phyloP scores from a whole-genome alignment of 495 filamentous ascomycete species.

The Penicillium ucsense region DNA sequence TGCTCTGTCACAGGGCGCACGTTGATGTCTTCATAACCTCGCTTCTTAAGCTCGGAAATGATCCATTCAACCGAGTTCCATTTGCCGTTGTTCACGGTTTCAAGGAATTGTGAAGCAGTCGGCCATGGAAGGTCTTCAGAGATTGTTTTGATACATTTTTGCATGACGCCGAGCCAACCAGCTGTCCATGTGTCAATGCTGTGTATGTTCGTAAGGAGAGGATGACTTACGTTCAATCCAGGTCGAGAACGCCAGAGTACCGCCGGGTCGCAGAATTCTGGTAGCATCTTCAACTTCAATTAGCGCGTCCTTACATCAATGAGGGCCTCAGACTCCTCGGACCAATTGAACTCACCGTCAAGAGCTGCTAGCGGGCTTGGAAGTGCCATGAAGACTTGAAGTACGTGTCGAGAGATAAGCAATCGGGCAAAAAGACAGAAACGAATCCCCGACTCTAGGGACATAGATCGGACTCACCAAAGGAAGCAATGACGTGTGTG shows the following conservation, averaged over 20 bases:
- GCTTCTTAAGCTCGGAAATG: slow-evolving; percentile 19
- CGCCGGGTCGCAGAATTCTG: slow-evolving; percentile 28
- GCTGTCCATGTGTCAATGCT: slow-evolving; percentile 13
- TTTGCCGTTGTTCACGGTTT: slow-evolving; percentile 11
- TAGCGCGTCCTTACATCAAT: too few species aligned
- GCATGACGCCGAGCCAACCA: slow-evolving; percentile 19
- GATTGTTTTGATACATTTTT: slow-evolving; percentile 18
- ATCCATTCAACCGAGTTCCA: slow-evolving; percentile 26
- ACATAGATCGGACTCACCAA: slow-evolving; percentile 15
- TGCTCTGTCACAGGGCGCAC: slow-evolving; percentile 13
- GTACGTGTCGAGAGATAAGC: not conserved
- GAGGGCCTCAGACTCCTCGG: too few species aligned
- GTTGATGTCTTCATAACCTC: slow-evolving; percentile 20
- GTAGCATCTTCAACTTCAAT: slow-evolving; percentile 17
- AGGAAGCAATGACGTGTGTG: slow-evolving; percentile 27
- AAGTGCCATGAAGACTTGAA: slow-evolving; percentile 19
- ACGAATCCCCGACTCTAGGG: not conserved
- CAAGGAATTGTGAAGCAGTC: slow-evolving; percentile 16
- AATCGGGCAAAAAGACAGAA: not conserved
- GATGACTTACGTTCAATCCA: slow-evolving; percentile 27
- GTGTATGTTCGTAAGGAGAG: too few species aligned
- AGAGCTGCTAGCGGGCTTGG: slow-evolving; percentile 17
- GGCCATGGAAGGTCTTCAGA: slow-evolving; percentile 22
- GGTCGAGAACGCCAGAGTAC: slow-evolving; percentile 24
- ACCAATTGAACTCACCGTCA: slow-evolving; percentile 13